phyloP scores from a whole-genome alignment of 306 rosid genomes.

The Inga leiocalycina region DNA sequence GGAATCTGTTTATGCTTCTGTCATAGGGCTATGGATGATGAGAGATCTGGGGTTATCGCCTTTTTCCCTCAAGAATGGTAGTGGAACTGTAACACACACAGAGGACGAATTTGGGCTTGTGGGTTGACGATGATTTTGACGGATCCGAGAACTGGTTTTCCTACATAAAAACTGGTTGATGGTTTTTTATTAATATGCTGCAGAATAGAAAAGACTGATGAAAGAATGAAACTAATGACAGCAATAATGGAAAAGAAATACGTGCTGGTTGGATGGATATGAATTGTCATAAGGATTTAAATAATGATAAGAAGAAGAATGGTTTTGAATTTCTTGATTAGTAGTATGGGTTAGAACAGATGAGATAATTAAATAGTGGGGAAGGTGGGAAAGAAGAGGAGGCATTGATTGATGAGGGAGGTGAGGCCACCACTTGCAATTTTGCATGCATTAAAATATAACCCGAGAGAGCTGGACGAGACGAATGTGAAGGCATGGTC shows the following conservation, averaged over 20 bases:
- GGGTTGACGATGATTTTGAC: constrained; percentile 38
- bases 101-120: not conserved
- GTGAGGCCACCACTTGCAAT: not conserved
- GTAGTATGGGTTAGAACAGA: not conserved
- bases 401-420: not conserved
- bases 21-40: constrained; percentile 16
- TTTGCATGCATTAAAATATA: constrained; percentile 15
- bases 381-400: not conserved
- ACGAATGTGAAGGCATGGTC: constrained; percentile 12
- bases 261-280: not conserved
- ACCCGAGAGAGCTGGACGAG: not conserved
- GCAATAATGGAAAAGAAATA: not conserved
- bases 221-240: not conserved
- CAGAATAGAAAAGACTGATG: not conserved
- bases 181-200: not conserved
- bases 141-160: constrained; percentile 36
- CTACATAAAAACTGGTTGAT: not conserved
- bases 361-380: not conserved
- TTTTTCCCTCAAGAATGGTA: not conserved
- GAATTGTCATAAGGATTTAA: not conserved
- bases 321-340: not conserved
- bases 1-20: constrained; percentile 30
- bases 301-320: not conserved
- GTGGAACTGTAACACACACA: constrained; percentile 25
- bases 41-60: constrained; percentile 37